Conservation (phyloP, 352 stramenopile genomes). For the Phytopythium sindhum region DNA sequence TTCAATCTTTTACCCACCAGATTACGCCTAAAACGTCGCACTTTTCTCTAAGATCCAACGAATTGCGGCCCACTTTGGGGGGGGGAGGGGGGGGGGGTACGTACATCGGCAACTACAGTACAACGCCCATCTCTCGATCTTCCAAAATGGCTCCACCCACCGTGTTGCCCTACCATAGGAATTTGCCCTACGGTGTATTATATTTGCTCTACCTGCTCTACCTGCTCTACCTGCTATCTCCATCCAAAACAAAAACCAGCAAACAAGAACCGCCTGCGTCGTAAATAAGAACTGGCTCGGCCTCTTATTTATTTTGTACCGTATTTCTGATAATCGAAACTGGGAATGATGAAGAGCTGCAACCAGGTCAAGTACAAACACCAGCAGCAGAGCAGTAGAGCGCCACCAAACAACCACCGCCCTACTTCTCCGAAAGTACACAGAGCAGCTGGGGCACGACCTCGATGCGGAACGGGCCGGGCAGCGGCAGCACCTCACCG, state of each 20-base stretch:
- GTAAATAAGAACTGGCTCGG: slow-evolving; percentile 2
- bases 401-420: background rate
- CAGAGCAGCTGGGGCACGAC: slow-evolving; percentile 66
- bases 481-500: slow-evolving; percentile 61
- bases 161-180: too few species aligned
- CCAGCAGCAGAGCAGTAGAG: too few species aligned
- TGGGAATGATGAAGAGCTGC: background rate
- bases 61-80: too few species aligned
- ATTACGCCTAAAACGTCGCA: background rate
- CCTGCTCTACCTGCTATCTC: background rate
- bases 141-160: background rate
- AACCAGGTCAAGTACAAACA: background rate
- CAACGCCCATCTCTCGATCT: background rate
- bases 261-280: background rate
- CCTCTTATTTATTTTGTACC: background rate
- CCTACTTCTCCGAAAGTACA: slow-evolving; percentile 77
- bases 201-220: too few species aligned
- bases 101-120: background rate
- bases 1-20: background rate
- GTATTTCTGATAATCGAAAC: background rate
- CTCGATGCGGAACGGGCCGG: slow-evolving; percentile 67
- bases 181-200: too few species aligned
- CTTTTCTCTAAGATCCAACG: background rate
- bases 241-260: background rate
- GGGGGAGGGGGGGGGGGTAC: background rate